Base-by-base conservation (phyloP, 2,329 filamentous ascomycete species). In the Dactylella cylindrospora region DNA sequence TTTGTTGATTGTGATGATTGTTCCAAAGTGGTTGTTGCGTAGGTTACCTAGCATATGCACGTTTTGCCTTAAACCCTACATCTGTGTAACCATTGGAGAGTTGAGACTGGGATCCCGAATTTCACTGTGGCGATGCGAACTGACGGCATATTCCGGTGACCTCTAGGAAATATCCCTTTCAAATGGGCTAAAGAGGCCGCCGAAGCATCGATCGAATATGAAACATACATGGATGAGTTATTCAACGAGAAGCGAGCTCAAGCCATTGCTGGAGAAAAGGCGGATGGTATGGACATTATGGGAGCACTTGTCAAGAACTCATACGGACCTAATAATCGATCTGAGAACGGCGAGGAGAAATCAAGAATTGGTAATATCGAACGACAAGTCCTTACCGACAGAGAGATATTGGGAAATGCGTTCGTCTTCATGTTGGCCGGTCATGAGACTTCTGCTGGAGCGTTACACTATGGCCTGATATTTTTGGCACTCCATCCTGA, bases 371-470 rank as follows among this genome's bases (percentile, higher is more conserved):
- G 69, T 17, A 67, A 71, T 64, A 22, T 20, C 29, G 44, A 71
- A 59, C 65, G 70, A 4, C 74, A 72, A 9, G 71, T 72, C 13
- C 72, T 85, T n/a, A 76, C 73, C 3, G 80, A 83, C 65, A 77
- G 78, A 3, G 85, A 90, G 51, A 84, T 90, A 57, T 74, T 86
- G 22, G 85, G 85, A 44, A 90, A 90, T 69, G 82, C 85, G 15
- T 85, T 84, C 65, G 76, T 84, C 67, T 81, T 81, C 61, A 78
- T 80, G 61, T 76, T 90, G 1, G 87, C 88, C 0, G 88, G 88
- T 9, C 86, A 93, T 72, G 88, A 93, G 72, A 90, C 87, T 1
- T 86, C 86, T 1, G 86, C 86, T 40, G 88, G 87, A 71, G 79
- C 81, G 3, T 76, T 90, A 31, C 84, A 90, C 73, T 90, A 87